These are phyloP conservation scores for Fusarium pseudoanthophilum DNA, from an alignment of 2,329 filamentous ascomycete genomes.

Conservation along the genomic window DNA sequence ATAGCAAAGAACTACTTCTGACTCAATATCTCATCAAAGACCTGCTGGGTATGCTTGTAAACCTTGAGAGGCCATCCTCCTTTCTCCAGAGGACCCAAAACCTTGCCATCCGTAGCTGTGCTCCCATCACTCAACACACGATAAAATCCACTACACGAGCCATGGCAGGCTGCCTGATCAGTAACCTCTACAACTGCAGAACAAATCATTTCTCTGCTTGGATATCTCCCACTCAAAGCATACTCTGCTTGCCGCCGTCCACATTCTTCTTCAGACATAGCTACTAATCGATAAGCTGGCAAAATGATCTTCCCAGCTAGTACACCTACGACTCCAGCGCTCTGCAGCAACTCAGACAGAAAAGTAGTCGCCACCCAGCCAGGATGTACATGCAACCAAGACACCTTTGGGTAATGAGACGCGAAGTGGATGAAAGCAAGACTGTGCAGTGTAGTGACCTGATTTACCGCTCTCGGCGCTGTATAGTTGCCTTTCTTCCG, in stretches of 20 bases:
- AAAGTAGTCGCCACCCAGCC: not conserved
- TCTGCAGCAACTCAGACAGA: not conserved
- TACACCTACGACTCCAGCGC: not conserved
- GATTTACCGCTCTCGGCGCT: not conserved
- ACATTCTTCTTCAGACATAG: not conserved
- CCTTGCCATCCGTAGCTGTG: not conserved
- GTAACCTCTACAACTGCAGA: not conserved
- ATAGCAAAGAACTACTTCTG: not conserved
- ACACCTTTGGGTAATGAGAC: not conserved
- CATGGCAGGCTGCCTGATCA: not conserved
- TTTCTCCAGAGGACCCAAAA: not conserved
- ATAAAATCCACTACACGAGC: not conserved
- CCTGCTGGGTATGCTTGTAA: not conserved
- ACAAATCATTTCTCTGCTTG: constrained; percentile 1
- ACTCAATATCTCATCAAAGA: not conserved
- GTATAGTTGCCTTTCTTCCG: not conserved
- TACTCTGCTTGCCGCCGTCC: not conserved
- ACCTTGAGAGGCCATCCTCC: not conserved
- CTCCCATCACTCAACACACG: not conserved
- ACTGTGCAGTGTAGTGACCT: not conserved
- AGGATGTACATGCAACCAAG: not conserved
- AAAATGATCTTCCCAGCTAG: not conserved
- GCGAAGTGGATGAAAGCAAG: not conserved
- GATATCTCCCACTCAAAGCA: not conserved
- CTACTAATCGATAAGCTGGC: not conserved